A percentile compares a stretch with the other conserved stretches of the same genome.
Evolutionary conservation across 345 rosid species (phyloP).

Genomic region (Ceriops tagal): DNA sequence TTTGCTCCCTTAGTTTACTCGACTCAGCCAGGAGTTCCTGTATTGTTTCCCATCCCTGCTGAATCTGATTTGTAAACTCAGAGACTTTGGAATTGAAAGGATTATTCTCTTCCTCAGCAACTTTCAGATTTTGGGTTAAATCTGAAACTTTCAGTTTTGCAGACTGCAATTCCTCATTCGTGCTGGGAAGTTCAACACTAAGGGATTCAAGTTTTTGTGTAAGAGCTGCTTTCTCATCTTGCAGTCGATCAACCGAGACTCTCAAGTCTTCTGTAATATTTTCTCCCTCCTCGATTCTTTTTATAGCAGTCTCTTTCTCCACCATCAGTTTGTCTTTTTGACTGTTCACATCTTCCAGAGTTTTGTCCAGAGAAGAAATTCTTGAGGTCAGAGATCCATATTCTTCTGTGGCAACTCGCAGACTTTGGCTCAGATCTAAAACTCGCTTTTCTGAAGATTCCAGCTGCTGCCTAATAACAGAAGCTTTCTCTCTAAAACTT

Average conservation of each 20-base stretch:
- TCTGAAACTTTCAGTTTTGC: slow-evolving; percentile 47
- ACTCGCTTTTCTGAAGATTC: slow-evolving; percentile 55
- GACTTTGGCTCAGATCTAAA: slow-evolving; percentile 36
- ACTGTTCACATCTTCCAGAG: slow-evolving; percentile 37
- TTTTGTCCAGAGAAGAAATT: slow-evolving; percentile 27
- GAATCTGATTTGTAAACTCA: slow-evolving; percentile 48
- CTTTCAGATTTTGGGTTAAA: slow-evolving; percentile 32
- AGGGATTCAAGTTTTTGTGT: slow-evolving; percentile 38
- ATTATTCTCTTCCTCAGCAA: slow-evolving; percentile 50
- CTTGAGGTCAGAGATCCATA: slow-evolving; percentile 41
- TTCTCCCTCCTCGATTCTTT: slow-evolving; percentile 44
- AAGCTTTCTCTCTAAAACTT: slow-evolving; percentile 34
- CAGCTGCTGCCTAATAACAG: slow-evolving; percentile 46
- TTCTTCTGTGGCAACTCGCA: slow-evolving; percentile 46
- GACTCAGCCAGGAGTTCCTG: slow-evolving; percentile 43
- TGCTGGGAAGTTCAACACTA: slow-evolving; percentile 38
- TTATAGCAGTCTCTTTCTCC: slow-evolving; percentile 41
- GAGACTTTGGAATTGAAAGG: slow-evolving; percentile 46
- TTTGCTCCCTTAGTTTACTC: slow-evolving; percentile 41
- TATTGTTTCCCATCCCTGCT: slow-evolving; percentile 35
- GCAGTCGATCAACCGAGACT: slow-evolving; percentile 37
- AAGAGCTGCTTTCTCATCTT: slow-evolving; percentile 34
- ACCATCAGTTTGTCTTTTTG: slow-evolving; percentile 40
- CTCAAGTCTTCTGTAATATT: slow-evolving; percentile 44
- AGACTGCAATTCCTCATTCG: slow-evolving; percentile 57